Base-by-base conservation (phyloP, 352 stramenopile species). In the Phytopythium montanum region DNA sequence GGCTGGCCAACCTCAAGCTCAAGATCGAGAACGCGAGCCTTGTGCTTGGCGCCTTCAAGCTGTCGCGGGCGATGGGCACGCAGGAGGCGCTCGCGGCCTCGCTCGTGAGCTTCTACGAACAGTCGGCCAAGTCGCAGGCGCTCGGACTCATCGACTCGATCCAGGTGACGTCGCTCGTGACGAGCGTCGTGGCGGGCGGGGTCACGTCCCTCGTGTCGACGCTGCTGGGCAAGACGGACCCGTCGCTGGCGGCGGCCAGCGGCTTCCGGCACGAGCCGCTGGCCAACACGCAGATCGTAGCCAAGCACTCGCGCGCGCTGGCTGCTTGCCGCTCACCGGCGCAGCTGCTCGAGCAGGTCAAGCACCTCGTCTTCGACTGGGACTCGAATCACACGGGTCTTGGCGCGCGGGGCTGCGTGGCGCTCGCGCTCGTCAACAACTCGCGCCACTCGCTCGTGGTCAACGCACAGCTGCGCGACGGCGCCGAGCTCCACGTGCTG, bases 1-100 rank as follows among this genome's bases (percentile, higher is more conserved):
- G 83, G 85, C 68, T 95, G 14, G 75, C 79, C 1, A 88, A 93
- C 59, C 69, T 95, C 16, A 93, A 93, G 63, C 60, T 95, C 54
- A 87, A 91, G 70, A 93, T 95, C 57, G 85, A 95, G 44, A 91
- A 93, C 60, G 85, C 85, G 21, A 92, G 79, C 56, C 60, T 95
- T n/a, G 83, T 75, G 5, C 66, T 95, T 1, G 78, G 87, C 25
- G 76, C 70, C 19, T 95, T 87, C 62, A 73, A 70, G 33, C 36
- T 95, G 25, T 68, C 75, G 2, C 78, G 91, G 33, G 85, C 84
- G 13, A 60, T 93, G 57, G 84, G 81, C 10, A 93, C 85, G 5
- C 79, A 92, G 51, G 81, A 93, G 39, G 84, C 77, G 41, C 64
- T 95, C 4, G 31, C 82, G n/a, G 78, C 76, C 31, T 80, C 84